Evolutionary conservation across 495 filamentous ascomycete genomes (phyloP).

Genomic region (Penicillium paradoxum): DNA sequence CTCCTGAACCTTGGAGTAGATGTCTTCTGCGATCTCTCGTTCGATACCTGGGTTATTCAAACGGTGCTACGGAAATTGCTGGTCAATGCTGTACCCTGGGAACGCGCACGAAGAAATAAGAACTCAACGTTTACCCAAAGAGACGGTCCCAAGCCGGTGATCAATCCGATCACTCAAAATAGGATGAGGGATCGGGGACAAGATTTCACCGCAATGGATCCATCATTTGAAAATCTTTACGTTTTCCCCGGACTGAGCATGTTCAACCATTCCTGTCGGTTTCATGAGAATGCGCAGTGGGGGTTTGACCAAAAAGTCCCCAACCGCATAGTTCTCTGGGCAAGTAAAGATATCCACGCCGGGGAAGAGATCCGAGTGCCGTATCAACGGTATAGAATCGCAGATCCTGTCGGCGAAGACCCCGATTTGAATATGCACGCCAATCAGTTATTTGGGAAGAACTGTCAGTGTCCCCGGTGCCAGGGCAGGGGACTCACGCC

Average conservation of each 20-base stretch:
- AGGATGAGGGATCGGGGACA: not conserved
- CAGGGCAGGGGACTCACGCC: not conserved
- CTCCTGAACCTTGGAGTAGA: conserved; percentile 32
- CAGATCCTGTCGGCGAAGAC: not conserved
- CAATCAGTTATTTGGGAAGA: not conserved
- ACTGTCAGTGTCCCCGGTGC: not conserved
- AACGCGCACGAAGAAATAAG: conserved; percentile 14
- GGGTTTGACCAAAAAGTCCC: conserved; percentile 20
- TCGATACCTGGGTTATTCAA: conserved; percentile 40
- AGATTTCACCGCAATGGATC: conserved; percentile 11
- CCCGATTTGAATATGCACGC: not conserved
- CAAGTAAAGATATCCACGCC: conserved; percentile 17
- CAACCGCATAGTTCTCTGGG: conserved; percentile 30
- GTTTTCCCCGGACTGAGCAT: conserved; percentile 31
- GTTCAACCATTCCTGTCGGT: conserved; percentile 30
- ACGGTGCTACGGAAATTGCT: conserved; percentile 28
- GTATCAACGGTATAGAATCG: conserved; percentile 14
- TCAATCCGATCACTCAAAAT: conserved; percentile 7
- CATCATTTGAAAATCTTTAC: conserved; percentile 24
- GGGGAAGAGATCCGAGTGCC: conserved; percentile 29
- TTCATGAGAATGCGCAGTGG: conserved; percentile 22
- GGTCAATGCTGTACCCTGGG: conserved; percentile 27
- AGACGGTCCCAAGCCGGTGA: conserved; percentile 9
- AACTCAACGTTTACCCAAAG: not conserved
- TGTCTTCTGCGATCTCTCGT: conserved; percentile 33